Percentiles rank a stretch among this genome's conserved stretches.
phyloP scores from a whole-genome alignment of 2,329 filamentous ascomycete genomes.

The Trichophyton benhamiae region DNA sequence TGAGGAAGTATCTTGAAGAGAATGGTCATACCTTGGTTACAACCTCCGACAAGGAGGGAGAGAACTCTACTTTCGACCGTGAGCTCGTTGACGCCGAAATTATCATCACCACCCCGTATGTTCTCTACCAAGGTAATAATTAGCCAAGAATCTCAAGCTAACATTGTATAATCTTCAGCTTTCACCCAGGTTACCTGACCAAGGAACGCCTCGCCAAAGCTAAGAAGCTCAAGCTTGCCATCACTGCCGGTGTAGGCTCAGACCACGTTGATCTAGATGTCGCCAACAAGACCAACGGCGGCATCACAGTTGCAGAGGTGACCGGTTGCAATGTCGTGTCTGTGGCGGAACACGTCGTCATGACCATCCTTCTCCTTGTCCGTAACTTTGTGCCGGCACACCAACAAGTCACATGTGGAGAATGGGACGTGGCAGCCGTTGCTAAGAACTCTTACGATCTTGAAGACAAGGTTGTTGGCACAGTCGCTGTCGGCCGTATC shows the following conservation, averaged over 20 bases:
- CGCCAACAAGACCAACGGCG: slow-evolving; percentile 96
- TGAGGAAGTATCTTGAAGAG: slow-evolving; percentile 95
- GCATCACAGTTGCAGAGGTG: slow-evolving; percentile 92
- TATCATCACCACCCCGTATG: slow-evolving; percentile 96
- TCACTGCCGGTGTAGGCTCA: slow-evolving; percentile 95
- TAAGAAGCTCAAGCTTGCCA: slow-evolving; percentile 95
- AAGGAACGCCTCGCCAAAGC: slow-evolving; percentile 92
- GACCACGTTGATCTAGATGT: slow-evolving; percentile 96
- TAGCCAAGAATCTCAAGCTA: background rate
- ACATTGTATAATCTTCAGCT: slow-evolving; percentile 43
- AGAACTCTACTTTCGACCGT: slow-evolving; percentile 85
- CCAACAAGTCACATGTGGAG: slow-evolving; percentile 76
- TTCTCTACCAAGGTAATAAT: slow-evolving; percentile 3
- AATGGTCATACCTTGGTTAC: slow-evolving; percentile 94
- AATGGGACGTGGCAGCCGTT: slow-evolving; percentile 90
- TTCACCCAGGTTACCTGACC: slow-evolving; percentile 96
- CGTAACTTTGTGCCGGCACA: slow-evolving; percentile 98
- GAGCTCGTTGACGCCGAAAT: slow-evolving; percentile 94
- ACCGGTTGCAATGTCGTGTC: slow-evolving; percentile 98
- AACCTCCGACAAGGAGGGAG: slow-evolving; percentile 93
- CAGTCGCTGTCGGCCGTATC: slow-evolving; percentile 92
- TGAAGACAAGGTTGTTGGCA: slow-evolving; percentile 94
- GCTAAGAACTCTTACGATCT: slow-evolving; percentile 99
- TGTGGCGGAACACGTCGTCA: slow-evolving; percentile 96
- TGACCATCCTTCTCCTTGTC: slow-evolving; percentile 93